Conservation (phyloP, 345 rosid species). For the Iberis pinnata region DNA sequence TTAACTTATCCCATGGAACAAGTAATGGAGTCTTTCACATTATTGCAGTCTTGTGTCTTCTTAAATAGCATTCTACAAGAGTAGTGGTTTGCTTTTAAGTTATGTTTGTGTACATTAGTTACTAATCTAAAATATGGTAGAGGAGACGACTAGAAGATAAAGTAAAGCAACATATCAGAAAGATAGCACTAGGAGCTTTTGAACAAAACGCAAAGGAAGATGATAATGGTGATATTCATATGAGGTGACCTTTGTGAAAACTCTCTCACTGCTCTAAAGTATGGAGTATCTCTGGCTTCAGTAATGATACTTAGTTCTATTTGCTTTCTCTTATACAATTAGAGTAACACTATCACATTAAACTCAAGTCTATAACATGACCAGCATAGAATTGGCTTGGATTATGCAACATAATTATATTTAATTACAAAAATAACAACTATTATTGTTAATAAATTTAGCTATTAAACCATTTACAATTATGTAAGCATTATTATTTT, state of each 20-base stretch:
- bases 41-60: too few relatives aligned
- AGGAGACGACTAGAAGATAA: constrained; percentile 87
- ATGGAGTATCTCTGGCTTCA: constrained; percentile 97
- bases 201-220: constrained; percentile 35
- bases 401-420: too few relatives aligned
- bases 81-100: neutral
- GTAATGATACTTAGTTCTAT: constrained; percentile 68
- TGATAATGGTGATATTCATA: constrained; percentile 69
- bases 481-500: too few relatives aligned
- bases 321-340: too few relatives aligned
- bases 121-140: constrained; percentile 34
- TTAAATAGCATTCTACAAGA: neutral
- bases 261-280: constrained; percentile 86
- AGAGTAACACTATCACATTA: neutral
- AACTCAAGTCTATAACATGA: too few relatives aligned
- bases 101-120: constrained; percentile 2
- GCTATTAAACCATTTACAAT: too few relatives aligned
- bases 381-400: too few relatives aligned
- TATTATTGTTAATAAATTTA: too few relatives aligned
- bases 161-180: constrained; percentile 79
- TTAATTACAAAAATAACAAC: too few relatives aligned
- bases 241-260: constrained; percentile 91
- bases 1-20: constrained; percentile 93
- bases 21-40: constrained; percentile 34
- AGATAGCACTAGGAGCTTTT: constrained; percentile 37